Evolutionary conservation across 192 early-diverging fungal genomes (phyloP), one percentile per base, ranked within the genome.

Genomic region (Gigaspora rosea): DNA sequence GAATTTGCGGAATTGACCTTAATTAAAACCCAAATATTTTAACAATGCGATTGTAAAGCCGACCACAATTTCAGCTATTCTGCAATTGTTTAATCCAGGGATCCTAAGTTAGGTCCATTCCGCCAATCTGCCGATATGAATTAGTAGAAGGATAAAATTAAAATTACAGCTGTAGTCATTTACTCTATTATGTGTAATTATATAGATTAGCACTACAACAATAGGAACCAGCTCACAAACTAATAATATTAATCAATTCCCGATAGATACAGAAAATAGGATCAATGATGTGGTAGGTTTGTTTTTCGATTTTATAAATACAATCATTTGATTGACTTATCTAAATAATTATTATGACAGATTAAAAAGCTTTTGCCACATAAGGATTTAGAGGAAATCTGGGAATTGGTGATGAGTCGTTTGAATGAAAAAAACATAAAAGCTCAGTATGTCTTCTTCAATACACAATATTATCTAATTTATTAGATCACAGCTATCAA

Each of bases 341-440:
- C 32, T 71, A 56, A 71, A n/a, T 4, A 56, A 71, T 71, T 71
- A 71, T 71, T 71, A 51, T 71, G 27, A 71, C 69, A 71, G 69
- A 71, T 71, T 35, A 71, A 71, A 71, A 71, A 18, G 69, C 27
- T 71, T 71, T 56, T 71, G 32, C 15, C 51, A 71, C 36, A 11
- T 71, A 71, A 71, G 27, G 32, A 71, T 36, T 50, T 71, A 50
- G 27, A 71, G 35, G 50, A 71, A 32, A 56, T 71, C 2, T 71
- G 32, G 32, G 54, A 20, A 56, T 71, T 71, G 16, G 33, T 56
- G 1, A 71, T 71, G 51, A 50, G 54, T 36, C 69, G 13, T 71
- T 54, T 54, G 51, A 54, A 16, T 52, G 27, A 27, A 18, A 71
- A 65, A 71, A 71, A 71, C 15, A 51, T 54, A 54, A 56, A 56